These are phyloP conservation scores for Fusarium metavorans DNA, from an alignment of 2,329 filamentous ascomycete species.

Conservation along the genomic window DNA sequence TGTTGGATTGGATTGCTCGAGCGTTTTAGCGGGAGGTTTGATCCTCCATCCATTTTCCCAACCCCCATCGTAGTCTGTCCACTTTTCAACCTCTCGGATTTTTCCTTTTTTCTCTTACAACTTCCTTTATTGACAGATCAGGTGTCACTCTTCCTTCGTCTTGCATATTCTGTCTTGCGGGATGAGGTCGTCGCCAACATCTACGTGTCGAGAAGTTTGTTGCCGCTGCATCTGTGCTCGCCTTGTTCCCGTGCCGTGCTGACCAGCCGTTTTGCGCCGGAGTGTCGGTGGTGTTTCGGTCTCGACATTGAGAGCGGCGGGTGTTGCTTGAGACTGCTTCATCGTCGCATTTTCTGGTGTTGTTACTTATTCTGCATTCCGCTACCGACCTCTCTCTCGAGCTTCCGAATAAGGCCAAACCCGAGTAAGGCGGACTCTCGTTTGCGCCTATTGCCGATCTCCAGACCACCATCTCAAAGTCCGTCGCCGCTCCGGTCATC, in stretches of 20 bases:
- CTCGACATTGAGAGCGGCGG: conserved; percentile 1
- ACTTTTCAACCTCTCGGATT: conserved; percentile 29
- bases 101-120: not conserved
- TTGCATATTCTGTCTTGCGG: conserved; percentile 9
- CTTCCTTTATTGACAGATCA: not conserved
- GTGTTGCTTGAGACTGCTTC: conserved; percentile 10
- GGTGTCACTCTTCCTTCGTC: not conserved
- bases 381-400: not conserved
- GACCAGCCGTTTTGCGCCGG: conserved; percentile 22
- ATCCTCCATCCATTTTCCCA: conserved; percentile 16
- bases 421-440: conserved; percentile 1
- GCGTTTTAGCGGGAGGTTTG: conserved; percentile 18
- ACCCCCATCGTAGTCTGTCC: conserved; percentile 26
- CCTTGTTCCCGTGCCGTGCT: not conserved
- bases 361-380: not conserved
- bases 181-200: conserved; percentile 14
- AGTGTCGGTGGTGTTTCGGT: conserved; percentile 16
- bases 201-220: conserved; percentile 18
- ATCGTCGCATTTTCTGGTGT: conserved; percentile 5
- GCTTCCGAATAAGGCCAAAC: not conserved
- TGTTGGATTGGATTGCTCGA: conserved; percentile 1
- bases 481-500: conserved; percentile 28
- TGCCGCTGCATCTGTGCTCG: conserved; percentile 15
- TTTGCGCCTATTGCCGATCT: conserved; percentile 31
- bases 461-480: conserved; percentile 20